Evolutionary conservation across 768 basidiomycete genomes (phyloP).

Genomic region (Leccinum uliginosum): DNA sequence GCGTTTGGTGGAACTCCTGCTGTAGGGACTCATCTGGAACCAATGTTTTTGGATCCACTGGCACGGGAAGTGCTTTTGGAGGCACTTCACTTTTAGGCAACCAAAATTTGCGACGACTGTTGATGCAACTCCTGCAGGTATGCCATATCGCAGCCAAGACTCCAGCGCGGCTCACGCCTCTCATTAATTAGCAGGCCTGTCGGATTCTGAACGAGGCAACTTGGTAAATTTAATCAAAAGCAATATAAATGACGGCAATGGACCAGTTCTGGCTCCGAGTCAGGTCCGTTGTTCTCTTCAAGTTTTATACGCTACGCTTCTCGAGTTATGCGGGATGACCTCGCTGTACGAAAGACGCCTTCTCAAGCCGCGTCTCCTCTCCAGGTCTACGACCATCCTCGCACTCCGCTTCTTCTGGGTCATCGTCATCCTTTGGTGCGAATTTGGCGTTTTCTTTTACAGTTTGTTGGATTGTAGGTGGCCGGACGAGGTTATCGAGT

Average conservation of each 20-base stretch:
- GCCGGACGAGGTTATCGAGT: slow-evolving; percentile 40
- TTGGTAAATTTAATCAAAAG: slow-evolving; percentile 5
- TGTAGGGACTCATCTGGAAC: too few relatives aligned
- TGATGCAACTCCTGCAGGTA: too few relatives aligned
- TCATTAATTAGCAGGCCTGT: too few relatives aligned
- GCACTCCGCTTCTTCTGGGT: slow-evolving; percentile 51
- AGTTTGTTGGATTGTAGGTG: slow-evolving; percentile 55
- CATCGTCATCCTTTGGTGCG: slow-evolving; percentile 59
- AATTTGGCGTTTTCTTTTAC: slow-evolving; percentile 57
- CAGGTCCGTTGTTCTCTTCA: background rate
- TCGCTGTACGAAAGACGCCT: slow-evolving; percentile 27
- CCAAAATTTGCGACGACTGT: too few relatives aligned
- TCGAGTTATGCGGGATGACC: slow-evolving; percentile 27
- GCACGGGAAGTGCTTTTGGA: too few relatives aligned
- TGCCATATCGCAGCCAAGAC: too few relatives aligned
- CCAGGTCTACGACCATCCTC: slow-evolving; percentile 35
- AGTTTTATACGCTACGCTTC: background rate
- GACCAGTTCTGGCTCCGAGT: background rate
- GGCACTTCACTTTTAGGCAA: too few relatives aligned
- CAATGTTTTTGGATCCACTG: too few relatives aligned
- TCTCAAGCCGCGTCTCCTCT: slow-evolving; percentile 20
- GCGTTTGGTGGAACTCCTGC: too few relatives aligned
- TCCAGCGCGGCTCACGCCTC: too few relatives aligned
- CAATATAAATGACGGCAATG: slow-evolving; percentile 13
- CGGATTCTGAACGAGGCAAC: slow-evolving; percentile 5